phyloP scores from a whole-genome alignment of 2,329 filamentous ascomycete genomes.

The Ceratocystis lukuohia region DNA sequence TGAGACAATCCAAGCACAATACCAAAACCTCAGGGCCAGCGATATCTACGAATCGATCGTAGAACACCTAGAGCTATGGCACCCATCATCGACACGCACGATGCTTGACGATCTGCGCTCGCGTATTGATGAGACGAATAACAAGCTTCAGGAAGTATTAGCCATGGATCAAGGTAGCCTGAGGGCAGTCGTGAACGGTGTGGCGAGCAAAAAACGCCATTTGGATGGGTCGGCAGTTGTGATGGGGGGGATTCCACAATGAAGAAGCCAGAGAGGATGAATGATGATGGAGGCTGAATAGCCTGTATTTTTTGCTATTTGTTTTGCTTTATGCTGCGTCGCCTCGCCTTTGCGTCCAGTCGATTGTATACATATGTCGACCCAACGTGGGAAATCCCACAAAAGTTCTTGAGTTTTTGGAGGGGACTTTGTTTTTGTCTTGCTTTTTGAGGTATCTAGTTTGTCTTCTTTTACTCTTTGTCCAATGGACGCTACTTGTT shows the following conservation, averaged over 20 bases:
- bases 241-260: background rate
- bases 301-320: background rate
- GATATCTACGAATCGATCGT: constrained; percentile 17
- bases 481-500: too few relatives aligned
- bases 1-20: constrained; percentile 12
- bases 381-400: too few relatives aligned
- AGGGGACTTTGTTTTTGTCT: too few relatives aligned
- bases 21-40: constrained; percentile 5
- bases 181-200: too few relatives aligned
- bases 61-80: constrained; percentile 17
- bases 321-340: background rate
- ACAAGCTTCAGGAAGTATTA: background rate
- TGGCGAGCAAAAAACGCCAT: background rate
- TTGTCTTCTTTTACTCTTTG: too few relatives aligned
- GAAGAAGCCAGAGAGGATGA: background rate
- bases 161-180: background rate
- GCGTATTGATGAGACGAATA: background rate
- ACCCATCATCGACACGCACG: constrained; percentile 13
- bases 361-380: too few relatives aligned
- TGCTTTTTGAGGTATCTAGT: too few relatives aligned
- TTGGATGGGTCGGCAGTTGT: background rate
- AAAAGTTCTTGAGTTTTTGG: too few relatives aligned
- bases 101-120: constrained; percentile 4
- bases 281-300: background rate
- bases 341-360: too few relatives aligned